Base-by-base conservation (phyloP, 2,329 filamentous ascomycete genomes). In the Trichoderma aggressivum region DNA sequence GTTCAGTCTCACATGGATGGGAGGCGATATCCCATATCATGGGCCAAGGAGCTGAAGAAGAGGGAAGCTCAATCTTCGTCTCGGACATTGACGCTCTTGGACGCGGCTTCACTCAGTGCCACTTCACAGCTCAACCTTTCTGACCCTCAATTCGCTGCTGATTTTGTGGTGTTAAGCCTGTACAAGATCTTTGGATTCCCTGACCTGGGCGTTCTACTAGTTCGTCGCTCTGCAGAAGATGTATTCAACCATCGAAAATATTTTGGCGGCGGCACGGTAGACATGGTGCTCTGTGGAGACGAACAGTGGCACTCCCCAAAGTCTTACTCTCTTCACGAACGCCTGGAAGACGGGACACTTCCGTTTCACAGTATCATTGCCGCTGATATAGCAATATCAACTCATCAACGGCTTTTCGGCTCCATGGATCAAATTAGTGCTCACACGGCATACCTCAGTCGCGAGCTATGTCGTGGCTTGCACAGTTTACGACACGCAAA, bases 101-200 rank as follows among this genome's bases (percentile, higher is more conserved):
- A 99, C 80, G 94, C 93, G 11, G 94, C 96, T 6, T 92, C 94
- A 0, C 85, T 93, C 12, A 91, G 90, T 11, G 90, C 94, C 8
- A 97, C 94, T 0, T 89, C 92, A 5, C 89, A 89, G 1, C 83
- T 98, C 7, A 88, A 97, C 77, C 83, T 98, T 3, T 84, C 88
- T 70, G 82, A 92, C 74, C 75, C 85, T 0, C 82, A 84, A 0
- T 78, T 81, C 0, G 89, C 91, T 0, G 92, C 95, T 1, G 95
- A 98, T 79, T 98, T 98, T 75, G 91, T 89, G 0, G 92, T 93
- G 0, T 77, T 98, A 55, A 98, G 94, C 80, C 90, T 98, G 74
- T 97, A 98, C 83, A 99, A 98, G 80, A 94, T 98, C n/a, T 98
- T 98, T 79, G 95, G 96, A 1, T 98, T 98, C 74, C 95, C 95